Conservation (phyloP, 768 basidiomycete genomes). For the Pleurotus eryngii region DNA sequence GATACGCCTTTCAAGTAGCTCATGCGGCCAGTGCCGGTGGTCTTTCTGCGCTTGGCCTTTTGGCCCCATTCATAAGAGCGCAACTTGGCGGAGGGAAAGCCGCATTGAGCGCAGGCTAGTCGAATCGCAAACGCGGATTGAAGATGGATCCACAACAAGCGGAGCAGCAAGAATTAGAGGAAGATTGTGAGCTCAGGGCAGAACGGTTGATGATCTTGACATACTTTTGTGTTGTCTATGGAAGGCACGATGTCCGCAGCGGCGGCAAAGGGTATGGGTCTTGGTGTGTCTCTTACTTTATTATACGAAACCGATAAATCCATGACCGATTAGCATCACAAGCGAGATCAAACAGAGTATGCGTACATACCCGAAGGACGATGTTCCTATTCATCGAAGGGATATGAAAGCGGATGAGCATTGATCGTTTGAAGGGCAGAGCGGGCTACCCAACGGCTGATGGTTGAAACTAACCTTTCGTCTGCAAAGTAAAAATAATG, state of each 20-base stretch:
- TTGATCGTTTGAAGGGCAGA: not conserved
- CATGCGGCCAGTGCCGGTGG: constrained; percentile 97
- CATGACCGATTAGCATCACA: constrained; percentile 1
- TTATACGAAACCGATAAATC: constrained; percentile 5
- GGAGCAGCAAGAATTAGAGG: not conserved
- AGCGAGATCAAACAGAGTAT: not conserved
- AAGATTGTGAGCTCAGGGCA: not conserved
- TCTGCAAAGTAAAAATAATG: constrained; percentile 43
- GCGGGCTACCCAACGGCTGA: constrained; percentile 8
- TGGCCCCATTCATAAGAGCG: constrained; percentile 97
- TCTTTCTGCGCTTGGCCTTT: constrained; percentile 99
- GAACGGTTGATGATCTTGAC: constrained; percentile 20
- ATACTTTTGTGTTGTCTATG: constrained; percentile 98
- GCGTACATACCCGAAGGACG: constrained; percentile 84
- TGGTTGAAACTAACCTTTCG: constrained; percentile 67
- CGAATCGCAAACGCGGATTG: no score
- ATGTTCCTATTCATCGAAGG: constrained; percentile 64
- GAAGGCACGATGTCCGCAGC: constrained; percentile 93
- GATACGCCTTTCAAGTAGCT: constrained; percentile 87
- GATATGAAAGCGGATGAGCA: constrained; percentile 1
- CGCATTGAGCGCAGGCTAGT: constrained; percentile 90
- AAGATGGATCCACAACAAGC: constrained; percentile 1
- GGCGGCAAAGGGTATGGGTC: constrained; percentile 95
- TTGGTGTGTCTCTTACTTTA: constrained; percentile 94
- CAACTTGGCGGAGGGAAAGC: constrained; percentile 93